Conservation (phyloP, 495 filamentous ascomycete genomes). For the Penicillium robsamsonii region DNA sequence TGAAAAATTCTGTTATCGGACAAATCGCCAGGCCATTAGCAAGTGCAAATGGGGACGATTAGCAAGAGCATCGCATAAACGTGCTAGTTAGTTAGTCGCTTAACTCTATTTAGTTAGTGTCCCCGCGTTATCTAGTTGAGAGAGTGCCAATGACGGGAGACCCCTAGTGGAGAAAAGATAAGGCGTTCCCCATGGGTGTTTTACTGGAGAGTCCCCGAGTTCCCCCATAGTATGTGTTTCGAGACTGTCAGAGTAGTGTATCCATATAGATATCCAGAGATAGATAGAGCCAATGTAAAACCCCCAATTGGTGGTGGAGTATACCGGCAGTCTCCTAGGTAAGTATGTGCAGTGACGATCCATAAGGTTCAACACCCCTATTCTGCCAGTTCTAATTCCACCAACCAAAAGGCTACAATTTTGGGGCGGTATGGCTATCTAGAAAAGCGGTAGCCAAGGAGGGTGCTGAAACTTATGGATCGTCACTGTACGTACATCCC, state of each 20-base stretch:
- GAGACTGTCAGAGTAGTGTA: background rate
- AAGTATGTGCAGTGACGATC: no score
- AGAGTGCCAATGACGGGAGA: no score
- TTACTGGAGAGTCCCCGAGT: background rate
- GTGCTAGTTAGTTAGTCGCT: background rate
- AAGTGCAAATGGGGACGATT: constrained; percentile 2
- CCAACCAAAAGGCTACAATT: no score
- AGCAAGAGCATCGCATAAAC: constrained; percentile 28
- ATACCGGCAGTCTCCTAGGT: background rate
- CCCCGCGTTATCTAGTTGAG: background rate
- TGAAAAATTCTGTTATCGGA: background rate
- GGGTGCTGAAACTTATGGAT: no score
- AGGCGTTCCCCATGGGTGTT: background rate
- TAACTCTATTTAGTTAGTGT: background rate
- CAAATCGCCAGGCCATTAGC: background rate
- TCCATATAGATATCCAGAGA: background rate
- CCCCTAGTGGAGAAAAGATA: background rate
- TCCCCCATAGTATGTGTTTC: background rate
- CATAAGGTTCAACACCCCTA: no score
- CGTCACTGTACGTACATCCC: background rate
- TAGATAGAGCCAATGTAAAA: background rate
- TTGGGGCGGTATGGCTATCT: no score
- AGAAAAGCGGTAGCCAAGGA: no score
- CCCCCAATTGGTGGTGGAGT: background rate
- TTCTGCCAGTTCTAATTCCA: no score